Percentiles rank a stretch among this genome's conserved stretches.
Conservation (phyloP, 2,329 filamentous ascomycete genomes). For the Clathrospora elynae region DNA sequence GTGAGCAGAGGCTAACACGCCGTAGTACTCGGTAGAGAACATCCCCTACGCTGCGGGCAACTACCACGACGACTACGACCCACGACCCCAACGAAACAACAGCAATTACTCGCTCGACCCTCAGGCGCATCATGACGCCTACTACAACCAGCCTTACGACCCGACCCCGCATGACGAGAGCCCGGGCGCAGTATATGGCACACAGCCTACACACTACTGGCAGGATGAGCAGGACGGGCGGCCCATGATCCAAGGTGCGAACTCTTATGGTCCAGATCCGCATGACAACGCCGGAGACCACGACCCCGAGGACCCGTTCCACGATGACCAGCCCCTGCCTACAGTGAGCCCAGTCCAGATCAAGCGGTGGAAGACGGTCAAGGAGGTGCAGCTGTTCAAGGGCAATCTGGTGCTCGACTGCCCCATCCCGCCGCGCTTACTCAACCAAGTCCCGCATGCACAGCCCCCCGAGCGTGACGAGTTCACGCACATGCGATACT, state of each 20-base stretch:
- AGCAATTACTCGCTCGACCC: slow-evolving; percentile 78
- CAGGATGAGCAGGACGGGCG: slow-evolving; percentile 72
- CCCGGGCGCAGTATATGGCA: slow-evolving; percentile 59
- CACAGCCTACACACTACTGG: slow-evolving; percentile 60
- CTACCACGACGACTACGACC: slow-evolving; percentile 58
- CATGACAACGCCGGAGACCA: slow-evolving; percentile 54
- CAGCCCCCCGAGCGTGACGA: slow-evolving; percentile 79
- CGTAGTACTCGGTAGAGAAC: slow-evolving; percentile 72
- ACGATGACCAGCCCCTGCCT: slow-evolving; percentile 52
- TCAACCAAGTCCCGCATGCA: slow-evolving; percentile 87
- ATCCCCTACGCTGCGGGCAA: slow-evolving; percentile 69
- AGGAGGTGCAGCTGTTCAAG: slow-evolving; percentile 95
- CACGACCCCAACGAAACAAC: slow-evolving; percentile 54
- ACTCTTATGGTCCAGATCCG: slow-evolving; percentile 66
- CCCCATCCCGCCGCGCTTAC: slow-evolving; percentile 83
- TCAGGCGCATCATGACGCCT: slow-evolving; percentile 83
- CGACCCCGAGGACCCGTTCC: slow-evolving; percentile 40
- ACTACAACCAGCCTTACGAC: slow-evolving; percentile 83
- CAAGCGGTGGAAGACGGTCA: slow-evolving; percentile 96
- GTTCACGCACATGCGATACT: slow-evolving; percentile 88
- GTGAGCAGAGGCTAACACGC: slow-evolving; percentile 19
- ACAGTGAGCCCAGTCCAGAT: slow-evolving; percentile 66
- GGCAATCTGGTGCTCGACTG: slow-evolving; percentile 97
- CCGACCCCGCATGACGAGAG: slow-evolving; percentile 66
- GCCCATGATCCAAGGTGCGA: slow-evolving; percentile 74